phyloP scores from a whole-genome alignment of 768 basidiomycete species.

The Boletus speciosus region DNA sequence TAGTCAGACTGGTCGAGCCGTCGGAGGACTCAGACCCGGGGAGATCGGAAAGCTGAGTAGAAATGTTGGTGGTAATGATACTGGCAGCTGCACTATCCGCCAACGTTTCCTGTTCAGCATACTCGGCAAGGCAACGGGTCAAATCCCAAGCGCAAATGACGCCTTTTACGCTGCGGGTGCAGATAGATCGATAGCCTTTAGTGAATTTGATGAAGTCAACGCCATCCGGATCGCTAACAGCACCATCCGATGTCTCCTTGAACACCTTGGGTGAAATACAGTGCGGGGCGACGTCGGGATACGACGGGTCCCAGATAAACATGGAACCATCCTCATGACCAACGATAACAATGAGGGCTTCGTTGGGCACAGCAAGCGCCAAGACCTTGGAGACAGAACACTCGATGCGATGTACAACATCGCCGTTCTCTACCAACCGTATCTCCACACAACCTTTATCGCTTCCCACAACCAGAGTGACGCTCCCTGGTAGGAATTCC shows the following conservation, averaged over 20 bases:
- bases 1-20: too few relatives aligned
- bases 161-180: conserved; percentile 12
- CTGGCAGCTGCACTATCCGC: background rate
- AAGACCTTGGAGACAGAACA: conserved; percentile 8
- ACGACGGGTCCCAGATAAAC: conserved; percentile 4
- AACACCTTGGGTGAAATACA: background rate
- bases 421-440: conserved; percentile 13
- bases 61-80: too few relatives aligned
- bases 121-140: conserved; percentile 6
- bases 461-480: conserved; percentile 8
- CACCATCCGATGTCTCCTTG: background rate
- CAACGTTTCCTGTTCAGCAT: conserved; percentile 1
- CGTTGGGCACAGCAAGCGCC: conserved; percentile 10
- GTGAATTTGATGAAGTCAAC: conserved; percentile 13
- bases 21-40: too few relatives aligned
- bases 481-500: conserved; percentile 10
- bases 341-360: conserved; percentile 7
- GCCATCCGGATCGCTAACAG: background rate
- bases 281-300: conserved; percentile 1
- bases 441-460: conserved; percentile 11
- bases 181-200: background rate
- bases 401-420: conserved; percentile 1
- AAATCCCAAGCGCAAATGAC: conserved; percentile 16
- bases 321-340: conserved; percentile 14
- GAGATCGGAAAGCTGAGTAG: too few relatives aligned